phyloP scores from a whole-genome alignment of 352 stramenopile species.

The Phytophthora tubulina region DNA sequence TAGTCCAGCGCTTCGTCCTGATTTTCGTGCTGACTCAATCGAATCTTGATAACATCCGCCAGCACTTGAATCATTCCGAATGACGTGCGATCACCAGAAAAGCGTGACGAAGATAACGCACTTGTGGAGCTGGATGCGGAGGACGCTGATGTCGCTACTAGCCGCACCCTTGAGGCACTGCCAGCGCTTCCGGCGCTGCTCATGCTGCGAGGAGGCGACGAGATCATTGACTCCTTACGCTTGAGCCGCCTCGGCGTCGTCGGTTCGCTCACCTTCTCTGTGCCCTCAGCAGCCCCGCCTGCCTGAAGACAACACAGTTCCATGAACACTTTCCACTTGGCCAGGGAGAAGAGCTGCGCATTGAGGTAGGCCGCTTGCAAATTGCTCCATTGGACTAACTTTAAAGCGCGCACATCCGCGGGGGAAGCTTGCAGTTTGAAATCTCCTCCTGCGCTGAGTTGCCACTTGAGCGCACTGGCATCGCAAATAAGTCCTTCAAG shows the following conservation, averaged over 20 bases:
- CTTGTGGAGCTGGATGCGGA: constrained; percentile 25
- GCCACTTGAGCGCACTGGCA: constrained; percentile 41
- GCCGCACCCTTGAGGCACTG: constrained; percentile 22
- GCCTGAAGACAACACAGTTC: constrained; percentile 67
- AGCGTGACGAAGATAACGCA: constrained; percentile 45
- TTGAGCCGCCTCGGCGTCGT: constrained; percentile 40
- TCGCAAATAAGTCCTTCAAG: constrained; percentile 44
- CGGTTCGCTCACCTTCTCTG: constrained; percentile 17
- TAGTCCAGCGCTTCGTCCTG: constrained; percentile 54
- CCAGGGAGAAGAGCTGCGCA: constrained; percentile 61
- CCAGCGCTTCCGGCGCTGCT: background rate
- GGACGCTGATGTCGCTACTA: constrained; percentile 5
- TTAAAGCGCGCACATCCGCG: constrained; percentile 45
- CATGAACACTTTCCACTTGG: constrained; percentile 80
- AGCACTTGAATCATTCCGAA: constrained; percentile 75
- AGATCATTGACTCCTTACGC: constrained; percentile 81
- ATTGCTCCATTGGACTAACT: constrained; percentile 62
- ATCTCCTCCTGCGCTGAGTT: constrained; percentile 37
- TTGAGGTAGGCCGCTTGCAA: constrained; percentile 62
- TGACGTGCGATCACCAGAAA: constrained; percentile 75
- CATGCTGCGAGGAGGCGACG: constrained; percentile 49
- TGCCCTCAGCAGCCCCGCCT: constrained; percentile 14
- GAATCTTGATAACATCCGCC: constrained; percentile 55
- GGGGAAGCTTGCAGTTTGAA: constrained; percentile 34
- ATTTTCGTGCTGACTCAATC: constrained; percentile 45